These are phyloP conservation scores for Beauveria rudraprayagi DNA, from an alignment of 2,329 filamentous ascomycete genomes.

Conservation along the genomic window DNA sequence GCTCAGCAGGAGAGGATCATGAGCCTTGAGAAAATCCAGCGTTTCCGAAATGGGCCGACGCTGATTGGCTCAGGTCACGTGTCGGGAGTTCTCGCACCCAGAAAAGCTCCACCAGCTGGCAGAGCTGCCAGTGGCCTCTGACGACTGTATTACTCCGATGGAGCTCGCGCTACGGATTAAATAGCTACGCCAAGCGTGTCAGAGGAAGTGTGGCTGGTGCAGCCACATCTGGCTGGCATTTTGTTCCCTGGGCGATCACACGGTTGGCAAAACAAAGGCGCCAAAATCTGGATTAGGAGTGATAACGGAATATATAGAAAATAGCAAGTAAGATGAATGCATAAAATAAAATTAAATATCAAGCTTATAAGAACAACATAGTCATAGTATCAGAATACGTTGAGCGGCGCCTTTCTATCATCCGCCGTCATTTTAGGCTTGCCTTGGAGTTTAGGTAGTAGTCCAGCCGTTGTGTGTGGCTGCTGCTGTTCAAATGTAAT, in stretches of 20 bases:
- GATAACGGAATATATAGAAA: too few species aligned
- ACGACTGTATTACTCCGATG: neutral
- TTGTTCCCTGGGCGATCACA: too few species aligned
- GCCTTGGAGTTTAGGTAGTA: neutral
- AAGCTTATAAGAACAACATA: too few species aligned
- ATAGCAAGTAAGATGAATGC: too few species aligned
- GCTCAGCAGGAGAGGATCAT: slow-evolving; percentile 30
- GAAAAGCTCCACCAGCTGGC: neutral
- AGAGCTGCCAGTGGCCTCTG: neutral
- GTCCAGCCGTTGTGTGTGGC: neutral
- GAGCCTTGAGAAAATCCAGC: slow-evolving; percentile 33
- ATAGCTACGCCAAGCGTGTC: neutral
- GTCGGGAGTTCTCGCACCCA: slow-evolving; percentile 14
- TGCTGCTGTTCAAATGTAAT: neutral
- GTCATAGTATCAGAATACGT: too few species aligned
- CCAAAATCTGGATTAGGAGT: too few species aligned
- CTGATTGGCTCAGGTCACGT: slow-evolving; percentile 35
- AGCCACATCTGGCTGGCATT: too few species aligned
- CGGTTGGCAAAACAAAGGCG: too few species aligned
- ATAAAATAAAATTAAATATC: too few species aligned
- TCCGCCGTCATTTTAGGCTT: slow-evolving; percentile 7
- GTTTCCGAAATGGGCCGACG: slow-evolving; percentile 35
- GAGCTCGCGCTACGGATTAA: neutral
- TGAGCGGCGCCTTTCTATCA: too few species aligned
- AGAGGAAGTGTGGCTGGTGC: too few species aligned